Evolutionary conservation across 345 rosid species (phyloP).

Genomic region (Anacardium occidentale): DNA sequence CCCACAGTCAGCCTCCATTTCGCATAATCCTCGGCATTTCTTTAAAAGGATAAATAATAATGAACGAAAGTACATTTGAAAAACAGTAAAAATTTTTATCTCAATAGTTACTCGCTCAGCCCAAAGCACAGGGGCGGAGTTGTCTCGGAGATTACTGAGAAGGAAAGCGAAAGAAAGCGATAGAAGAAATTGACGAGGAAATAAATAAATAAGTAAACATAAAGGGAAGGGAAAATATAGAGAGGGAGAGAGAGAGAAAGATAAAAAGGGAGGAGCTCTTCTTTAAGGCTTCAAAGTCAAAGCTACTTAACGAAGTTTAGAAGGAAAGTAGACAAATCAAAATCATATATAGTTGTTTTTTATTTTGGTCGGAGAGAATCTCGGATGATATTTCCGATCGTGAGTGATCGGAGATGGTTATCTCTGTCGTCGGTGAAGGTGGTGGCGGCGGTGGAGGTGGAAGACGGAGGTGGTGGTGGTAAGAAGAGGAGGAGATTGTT

Average conservation of each 20-base stretch:
- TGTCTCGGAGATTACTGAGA: too few relatives aligned
- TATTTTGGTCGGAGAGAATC: conserved; percentile 16
- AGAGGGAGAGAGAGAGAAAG: not conserved
- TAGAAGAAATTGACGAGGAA: not conserved
- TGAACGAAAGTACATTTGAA: not conserved
- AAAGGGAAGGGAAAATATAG: not conserved
- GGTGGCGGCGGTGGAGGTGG: conserved; percentile 30
- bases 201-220: not conserved
- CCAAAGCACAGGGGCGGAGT: too few relatives aligned
- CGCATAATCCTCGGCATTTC: conserved; percentile 15
- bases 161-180: conserved; percentile 11
- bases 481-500: conserved; percentile 23
- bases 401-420: conserved; percentile 64
- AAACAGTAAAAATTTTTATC: not conserved
- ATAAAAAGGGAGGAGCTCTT: not conserved
- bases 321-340: conserved; percentile 8
- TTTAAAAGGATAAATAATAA: too few relatives aligned
- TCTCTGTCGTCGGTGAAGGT: conserved; percentile 24
- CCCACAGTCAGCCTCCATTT: conserved; percentile 1
- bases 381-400: conserved; percentile 67
- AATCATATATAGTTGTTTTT: not conserved
- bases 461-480: conserved; percentile 31
- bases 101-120: not conserved
- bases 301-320: conserved; percentile 16
- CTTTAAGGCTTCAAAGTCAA: conserved; percentile 39